Conservation (phyloP, 805 yeast genomes). For the Kockiozyma suomiensis region DNA sequence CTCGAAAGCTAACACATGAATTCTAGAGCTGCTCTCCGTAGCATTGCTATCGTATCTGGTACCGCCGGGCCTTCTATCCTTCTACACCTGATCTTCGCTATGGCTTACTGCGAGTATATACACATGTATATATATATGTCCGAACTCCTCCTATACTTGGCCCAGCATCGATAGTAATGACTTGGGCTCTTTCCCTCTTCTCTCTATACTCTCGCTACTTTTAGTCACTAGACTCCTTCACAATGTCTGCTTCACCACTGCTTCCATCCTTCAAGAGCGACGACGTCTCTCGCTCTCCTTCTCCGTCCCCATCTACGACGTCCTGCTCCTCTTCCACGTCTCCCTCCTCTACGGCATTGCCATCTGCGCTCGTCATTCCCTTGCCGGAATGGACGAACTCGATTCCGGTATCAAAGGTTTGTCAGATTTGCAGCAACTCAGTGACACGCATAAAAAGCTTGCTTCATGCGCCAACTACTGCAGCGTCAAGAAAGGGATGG, state of each 20-base stretch:
- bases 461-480: not conserved
- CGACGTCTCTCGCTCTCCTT: not conserved
- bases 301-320: constrained; percentile 4
- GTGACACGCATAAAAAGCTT: not conserved
- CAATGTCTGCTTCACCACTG: constrained; percentile 16
- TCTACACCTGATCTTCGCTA: too few relatives aligned
- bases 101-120: too few relatives aligned
- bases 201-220: not conserved
- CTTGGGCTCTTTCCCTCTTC: not conserved
- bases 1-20: too few relatives aligned
- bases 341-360: not conserved
- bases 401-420: not conserved
- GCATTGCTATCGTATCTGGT: too few relatives aligned
- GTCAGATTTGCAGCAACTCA: not conserved
- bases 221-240: not conserved
- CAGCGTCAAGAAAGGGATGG: not conserved
- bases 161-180: too few relatives aligned
- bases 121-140: too few relatives aligned
- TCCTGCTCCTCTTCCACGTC: not conserved
- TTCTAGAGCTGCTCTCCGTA: too few relatives aligned
- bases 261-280: constrained; percentile 1
- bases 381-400: not conserved
- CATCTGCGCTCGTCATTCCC: constrained; percentile 3
- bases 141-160: too few relatives aligned
- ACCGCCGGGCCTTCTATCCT: too few relatives aligned